These are phyloP conservation scores for Ettlia oleoabundans DNA, from an alignment of 139 green algal species.

Conservation along the genomic window DNA sequence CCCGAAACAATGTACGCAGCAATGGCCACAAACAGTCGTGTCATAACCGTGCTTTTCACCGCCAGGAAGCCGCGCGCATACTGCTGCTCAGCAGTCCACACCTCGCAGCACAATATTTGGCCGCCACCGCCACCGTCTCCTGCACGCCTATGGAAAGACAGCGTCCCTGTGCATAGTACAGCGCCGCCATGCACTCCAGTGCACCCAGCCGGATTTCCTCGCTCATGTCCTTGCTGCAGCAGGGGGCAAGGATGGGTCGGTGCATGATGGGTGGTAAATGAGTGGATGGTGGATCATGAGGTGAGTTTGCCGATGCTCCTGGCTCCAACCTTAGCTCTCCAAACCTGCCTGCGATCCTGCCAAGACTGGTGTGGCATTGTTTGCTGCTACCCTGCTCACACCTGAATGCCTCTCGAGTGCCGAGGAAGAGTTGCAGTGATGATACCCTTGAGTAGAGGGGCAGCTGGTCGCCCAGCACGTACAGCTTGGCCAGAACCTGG, in stretches of 20 bases:
- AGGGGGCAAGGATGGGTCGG: not conserved
- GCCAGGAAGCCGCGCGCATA: not conserved
- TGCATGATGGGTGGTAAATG: not conserved
- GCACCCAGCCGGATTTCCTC: conserved; percentile 62
- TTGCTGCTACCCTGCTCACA: too few species aligned
- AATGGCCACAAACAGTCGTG: too few species aligned
- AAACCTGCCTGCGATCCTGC: too few species aligned
- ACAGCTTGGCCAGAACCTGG: conserved; percentile 71
- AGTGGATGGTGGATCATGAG: not conserved
- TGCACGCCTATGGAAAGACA: conserved; percentile 56
- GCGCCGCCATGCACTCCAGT: conserved; percentile 66
- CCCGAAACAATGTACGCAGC: too few species aligned
- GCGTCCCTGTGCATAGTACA: conserved; percentile 61
- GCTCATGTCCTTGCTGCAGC: conserved; percentile 18
- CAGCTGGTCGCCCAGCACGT: conserved; percentile 68
- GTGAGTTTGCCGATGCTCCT: too few species aligned
- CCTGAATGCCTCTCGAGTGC: conserved; percentile 56
- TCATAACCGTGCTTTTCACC: too few species aligned
- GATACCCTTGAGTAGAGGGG: conserved; percentile 76
- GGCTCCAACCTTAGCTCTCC: too few species aligned
- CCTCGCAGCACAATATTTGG: conserved; percentile 51
- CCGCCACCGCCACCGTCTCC: conserved; percentile 58
- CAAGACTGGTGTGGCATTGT: too few species aligned
- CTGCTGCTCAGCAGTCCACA: not conserved
- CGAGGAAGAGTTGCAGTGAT: conserved; percentile 70